Conservation (phyloP, 108 stramenopile genomes). For the Chaetoceros tenuissimus region DNA sequence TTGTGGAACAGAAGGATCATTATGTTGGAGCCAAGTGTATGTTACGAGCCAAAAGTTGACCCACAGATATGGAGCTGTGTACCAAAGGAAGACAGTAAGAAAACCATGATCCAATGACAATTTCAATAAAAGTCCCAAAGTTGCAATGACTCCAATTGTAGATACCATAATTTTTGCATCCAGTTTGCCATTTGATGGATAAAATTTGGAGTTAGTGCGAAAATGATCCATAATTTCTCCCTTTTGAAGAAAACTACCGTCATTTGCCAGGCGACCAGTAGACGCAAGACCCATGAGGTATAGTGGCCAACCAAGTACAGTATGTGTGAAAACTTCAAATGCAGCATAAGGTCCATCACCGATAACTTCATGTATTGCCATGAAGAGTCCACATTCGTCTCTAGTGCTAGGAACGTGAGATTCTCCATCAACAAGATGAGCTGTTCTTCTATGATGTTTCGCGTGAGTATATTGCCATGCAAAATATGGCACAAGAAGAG, state of each 20-base stretch:
- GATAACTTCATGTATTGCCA: constrained; percentile 75
- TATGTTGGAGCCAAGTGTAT: constrained; percentile 91
- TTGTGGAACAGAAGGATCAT: constrained; percentile 80
- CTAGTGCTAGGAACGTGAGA: constrained; percentile 30
- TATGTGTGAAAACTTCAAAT: constrained; percentile 83
- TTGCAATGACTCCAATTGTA: constrained; percentile 48
- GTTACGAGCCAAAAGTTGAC: constrained; percentile 77
- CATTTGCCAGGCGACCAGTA: constrained; percentile 60
- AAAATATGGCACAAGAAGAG: constrained; percentile 87
- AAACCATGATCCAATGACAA: constrained; percentile 35
- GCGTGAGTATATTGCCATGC: constrained; percentile 79
- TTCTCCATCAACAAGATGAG: constrained; percentile 80
- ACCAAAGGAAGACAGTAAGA: constrained; percentile 57
- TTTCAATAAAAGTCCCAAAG: constrained; percentile 20
- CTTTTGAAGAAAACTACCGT: constrained; percentile 50
- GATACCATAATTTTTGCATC: constrained; percentile 45
- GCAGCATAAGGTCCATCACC: constrained; percentile 84
- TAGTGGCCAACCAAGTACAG: constrained; percentile 84
- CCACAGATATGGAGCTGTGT: constrained; percentile 75
- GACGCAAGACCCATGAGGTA: constrained; percentile 81
- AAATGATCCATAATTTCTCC: constrained; percentile 74
- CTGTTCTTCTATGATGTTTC: constrained; percentile 83
- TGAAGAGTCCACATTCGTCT: constrained; percentile 77
- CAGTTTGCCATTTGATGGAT: constrained; percentile 33
- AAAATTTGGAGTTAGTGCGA: constrained; percentile 73